These are phyloP conservation scores for Apiotrichum gamsii DNA, from an alignment of 1,284 basidiomycete genomes.

Conservation along the genomic window DNA sequence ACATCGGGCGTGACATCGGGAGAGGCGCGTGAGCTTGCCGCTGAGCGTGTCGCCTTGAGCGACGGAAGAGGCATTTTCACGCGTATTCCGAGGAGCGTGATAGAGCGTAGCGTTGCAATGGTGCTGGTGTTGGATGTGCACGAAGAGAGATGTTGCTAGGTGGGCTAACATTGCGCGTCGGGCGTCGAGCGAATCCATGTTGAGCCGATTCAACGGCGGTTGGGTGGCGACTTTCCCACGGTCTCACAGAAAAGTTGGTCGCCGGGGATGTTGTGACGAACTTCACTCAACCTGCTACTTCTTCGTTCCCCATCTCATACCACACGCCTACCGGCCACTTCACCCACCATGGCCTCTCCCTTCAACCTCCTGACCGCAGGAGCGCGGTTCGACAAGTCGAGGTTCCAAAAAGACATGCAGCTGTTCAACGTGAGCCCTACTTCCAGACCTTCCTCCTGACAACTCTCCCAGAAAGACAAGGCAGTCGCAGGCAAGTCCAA, in stretches of 20 bases:
- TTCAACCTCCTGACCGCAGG: conserved; percentile 73
- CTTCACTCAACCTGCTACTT: neutral
- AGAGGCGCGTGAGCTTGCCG: conserved; percentile 13
- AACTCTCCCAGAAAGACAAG: conserved; percentile 23
- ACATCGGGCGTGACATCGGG: conserved; percentile 6
- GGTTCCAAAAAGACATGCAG: conserved; percentile 64
- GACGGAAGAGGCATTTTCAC: neutral
- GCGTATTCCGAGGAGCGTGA: neutral
- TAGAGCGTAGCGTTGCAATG: neutral
- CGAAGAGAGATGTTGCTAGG: no score
- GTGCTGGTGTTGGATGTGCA: neutral
- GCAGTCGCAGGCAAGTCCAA: no score
- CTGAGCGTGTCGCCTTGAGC: conserved; percentile 14
- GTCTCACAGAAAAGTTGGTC: conserved; percentile 12
- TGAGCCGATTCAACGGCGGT: no score
- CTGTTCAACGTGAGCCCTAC: conserved; percentile 57
- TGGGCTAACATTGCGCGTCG: no score
- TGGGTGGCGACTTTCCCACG: conserved; percentile 13
- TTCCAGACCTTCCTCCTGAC: neutral
- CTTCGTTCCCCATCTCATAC: neutral
- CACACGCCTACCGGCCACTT: neutral
- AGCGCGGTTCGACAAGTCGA: conserved; percentile 67
- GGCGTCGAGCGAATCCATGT: no score
- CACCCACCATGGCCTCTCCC: conserved; percentile 45
- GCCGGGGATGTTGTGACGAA: neutral